phyloP scores from a whole-genome alignment of 306 rosid species.

The Gastrolobium villosum region DNA sequence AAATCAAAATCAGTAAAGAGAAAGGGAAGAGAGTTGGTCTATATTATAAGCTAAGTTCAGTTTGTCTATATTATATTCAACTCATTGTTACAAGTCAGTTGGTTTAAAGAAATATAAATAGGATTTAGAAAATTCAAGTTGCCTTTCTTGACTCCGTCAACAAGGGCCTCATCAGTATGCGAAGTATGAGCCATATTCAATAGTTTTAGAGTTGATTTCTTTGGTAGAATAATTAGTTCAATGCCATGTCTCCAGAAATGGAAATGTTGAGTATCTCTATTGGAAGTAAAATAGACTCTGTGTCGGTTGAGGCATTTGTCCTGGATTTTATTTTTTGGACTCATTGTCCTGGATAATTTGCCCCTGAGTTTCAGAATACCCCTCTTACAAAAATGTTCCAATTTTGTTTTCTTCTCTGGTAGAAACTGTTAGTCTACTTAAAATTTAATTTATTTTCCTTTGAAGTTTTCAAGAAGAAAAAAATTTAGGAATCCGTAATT shows the following conservation, averaged over 20 bases:
- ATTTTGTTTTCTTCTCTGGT: constrained; percentile 14
- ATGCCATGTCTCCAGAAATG: constrained; percentile 16
- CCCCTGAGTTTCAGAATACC: constrained; percentile 8
- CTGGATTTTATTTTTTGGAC: too few species aligned
- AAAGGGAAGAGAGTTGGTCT: too few species aligned
- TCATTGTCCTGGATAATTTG: constrained; percentile 25
- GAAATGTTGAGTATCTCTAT: constrained; percentile 20
- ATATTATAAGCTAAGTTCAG: too few species aligned
- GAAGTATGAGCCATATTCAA: too few species aligned
- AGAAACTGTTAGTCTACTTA: constrained; percentile 21
- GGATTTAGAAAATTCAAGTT: too few species aligned
- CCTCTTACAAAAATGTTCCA: constrained; percentile 20
- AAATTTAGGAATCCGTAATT: background rate
- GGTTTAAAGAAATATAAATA: too few species aligned
- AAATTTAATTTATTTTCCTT: constrained; percentile 19
- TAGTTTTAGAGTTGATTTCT: constrained; percentile 21
- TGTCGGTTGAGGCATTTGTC: constrained; percentile 18
- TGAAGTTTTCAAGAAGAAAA: background rate
- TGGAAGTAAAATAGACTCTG: constrained; percentile 18
- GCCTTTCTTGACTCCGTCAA: too few species aligned
- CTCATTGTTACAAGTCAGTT: too few species aligned
- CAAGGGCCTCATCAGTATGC: too few species aligned
- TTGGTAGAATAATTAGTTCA: constrained; percentile 27
- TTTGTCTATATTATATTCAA: too few species aligned
- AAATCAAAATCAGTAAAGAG: too few species aligned